These are phyloP conservation scores for Curvularia lunata DNA, from an alignment of 2,329 filamentous ascomycete genomes.

Conservation along the genomic window DNA sequence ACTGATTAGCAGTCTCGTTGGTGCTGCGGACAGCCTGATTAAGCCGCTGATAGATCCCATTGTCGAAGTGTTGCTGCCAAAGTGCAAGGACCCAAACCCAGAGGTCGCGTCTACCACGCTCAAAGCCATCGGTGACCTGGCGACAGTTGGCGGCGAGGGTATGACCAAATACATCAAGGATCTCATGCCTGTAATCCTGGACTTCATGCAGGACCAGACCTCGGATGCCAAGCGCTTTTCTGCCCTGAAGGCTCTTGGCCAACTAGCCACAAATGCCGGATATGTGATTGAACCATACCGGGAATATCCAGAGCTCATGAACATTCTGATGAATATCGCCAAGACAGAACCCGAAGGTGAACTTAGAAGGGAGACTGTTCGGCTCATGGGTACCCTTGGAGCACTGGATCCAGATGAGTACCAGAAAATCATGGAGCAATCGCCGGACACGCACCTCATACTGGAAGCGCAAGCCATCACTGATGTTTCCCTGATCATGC, in stretches of 20 bases:
- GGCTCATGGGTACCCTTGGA: conserved; percentile 92
- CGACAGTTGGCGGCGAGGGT: conserved; percentile 89
- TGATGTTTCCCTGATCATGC: conserved; percentile 98
- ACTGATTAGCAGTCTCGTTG: conserved; percentile 87
- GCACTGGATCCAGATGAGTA: conserved; percentile 96
- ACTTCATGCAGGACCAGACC: conserved; percentile 91
- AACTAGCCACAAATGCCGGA: conserved; percentile 92
- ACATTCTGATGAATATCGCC: conserved; percentile 91
- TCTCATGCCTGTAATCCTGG: conserved; percentile 93
- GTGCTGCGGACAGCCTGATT: conserved; percentile 90
- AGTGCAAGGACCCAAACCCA: conserved; percentile 82
- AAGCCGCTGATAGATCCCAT: conserved; percentile 97
- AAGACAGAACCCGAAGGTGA: conserved; percentile 88
- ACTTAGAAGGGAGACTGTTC: conserved; percentile 91
- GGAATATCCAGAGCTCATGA: conserved; percentile 91
- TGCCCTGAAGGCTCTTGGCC: conserved; percentile 86
- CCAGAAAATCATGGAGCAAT: conserved; percentile 89
- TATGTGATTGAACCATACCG: conserved; percentile 97
- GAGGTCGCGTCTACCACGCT: conserved; percentile 94
- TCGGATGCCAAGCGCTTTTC: conserved; percentile 90
- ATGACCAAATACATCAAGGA: conserved; percentile 91
- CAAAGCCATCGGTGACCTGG: conserved; percentile 91
- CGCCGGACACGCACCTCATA: conserved; percentile 77
- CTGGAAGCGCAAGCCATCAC: conserved; percentile 74
- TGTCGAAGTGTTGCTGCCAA: conserved; percentile 91